Percentiles rank a stretch among this genome's conserved stretches.
phyloP scores from a whole-genome alignment of 345 rosid genomes.

The Balakata baccata region DNA sequence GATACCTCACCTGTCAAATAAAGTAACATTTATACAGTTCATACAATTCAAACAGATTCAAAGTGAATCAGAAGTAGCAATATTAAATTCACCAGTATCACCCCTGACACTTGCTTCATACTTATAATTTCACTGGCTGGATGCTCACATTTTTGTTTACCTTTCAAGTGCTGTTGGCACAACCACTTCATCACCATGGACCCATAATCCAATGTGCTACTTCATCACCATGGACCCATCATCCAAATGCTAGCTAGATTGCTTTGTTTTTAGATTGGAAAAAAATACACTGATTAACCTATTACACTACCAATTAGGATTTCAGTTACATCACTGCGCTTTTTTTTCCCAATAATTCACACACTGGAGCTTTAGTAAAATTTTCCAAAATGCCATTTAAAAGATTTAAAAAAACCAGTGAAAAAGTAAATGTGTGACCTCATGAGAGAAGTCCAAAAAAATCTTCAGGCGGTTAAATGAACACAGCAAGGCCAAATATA shows the following conservation, averaged over 20 bases:
- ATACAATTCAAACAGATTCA: conserved; percentile 10
- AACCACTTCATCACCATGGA: background rate
- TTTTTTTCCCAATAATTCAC: too few relatives aligned
- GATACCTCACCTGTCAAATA: conserved; percentile 74
- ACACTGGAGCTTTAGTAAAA: too few relatives aligned
- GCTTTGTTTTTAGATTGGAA: background rate
- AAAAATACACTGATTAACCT: background rate
- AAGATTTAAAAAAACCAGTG: too few relatives aligned
- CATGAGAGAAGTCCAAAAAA: too few relatives aligned
- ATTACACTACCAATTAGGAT: background rate
- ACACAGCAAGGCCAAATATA: conserved; percentile 15
- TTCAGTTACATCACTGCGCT: too few relatives aligned
- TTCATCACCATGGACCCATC: background rate
- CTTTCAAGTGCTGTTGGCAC: background rate
- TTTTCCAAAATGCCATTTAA: too few relatives aligned
- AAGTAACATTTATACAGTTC: background rate
- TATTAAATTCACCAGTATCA: background rate
- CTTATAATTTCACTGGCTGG: background rate
- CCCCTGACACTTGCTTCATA: background rate
- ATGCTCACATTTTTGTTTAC: background rate
- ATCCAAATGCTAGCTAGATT: conserved; percentile 3
- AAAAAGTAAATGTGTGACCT: too few relatives aligned
- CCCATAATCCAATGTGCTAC: background rate
- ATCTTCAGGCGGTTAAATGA: background rate
- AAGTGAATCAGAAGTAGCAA: background rate